Evolutionary conservation across 805 yeast species (phyloP).

Genomic region (Lachancea cidri): DNA sequence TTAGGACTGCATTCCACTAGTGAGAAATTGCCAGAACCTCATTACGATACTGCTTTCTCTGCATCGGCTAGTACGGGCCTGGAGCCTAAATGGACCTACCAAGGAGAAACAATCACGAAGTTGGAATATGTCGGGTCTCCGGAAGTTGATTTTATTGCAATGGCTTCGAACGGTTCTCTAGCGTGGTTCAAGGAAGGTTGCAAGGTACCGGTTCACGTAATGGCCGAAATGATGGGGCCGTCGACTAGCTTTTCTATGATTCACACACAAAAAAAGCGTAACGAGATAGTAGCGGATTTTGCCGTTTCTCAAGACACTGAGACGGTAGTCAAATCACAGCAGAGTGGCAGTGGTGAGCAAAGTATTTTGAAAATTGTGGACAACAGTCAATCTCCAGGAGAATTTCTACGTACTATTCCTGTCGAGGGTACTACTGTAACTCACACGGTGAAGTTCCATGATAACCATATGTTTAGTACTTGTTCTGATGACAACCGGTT

Average conservation of each 20-base stretch:
- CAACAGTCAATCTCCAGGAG: constrained; percentile 31
- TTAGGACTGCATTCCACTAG: constrained; percentile 19
- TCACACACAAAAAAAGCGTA: constrained; percentile 22
- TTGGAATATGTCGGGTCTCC: constrained; percentile 32
- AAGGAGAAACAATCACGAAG: constrained; percentile 29
- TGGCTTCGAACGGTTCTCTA: constrained; percentile 30
- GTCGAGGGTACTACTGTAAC: constrained; percentile 31
- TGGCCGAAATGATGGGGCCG: constrained; percentile 32
- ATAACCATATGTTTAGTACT: constrained; percentile 28
- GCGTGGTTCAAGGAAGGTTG: constrained; percentile 32
- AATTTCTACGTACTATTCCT: constrained; percentile 21
- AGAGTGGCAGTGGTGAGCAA: constrained; percentile 22
- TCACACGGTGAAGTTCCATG: constrained; percentile 29
- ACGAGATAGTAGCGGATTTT: constrained; percentile 26
- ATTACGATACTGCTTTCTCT: constrained; percentile 65
- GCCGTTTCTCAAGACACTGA: constrained; percentile 24
- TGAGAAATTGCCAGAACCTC: constrained; percentile 41
- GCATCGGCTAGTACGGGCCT: constrained; percentile 32
- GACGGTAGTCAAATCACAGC: constrained; percentile 29
- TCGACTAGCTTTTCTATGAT: constrained; percentile 27
- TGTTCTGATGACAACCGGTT: constrained; percentile 31
- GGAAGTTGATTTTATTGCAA: constrained; percentile 27
- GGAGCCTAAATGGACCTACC: constrained; percentile 25
- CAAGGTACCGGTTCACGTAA: constrained; percentile 29
- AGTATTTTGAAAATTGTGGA: constrained; percentile 29